phyloP scores from a whole-genome alignment of 164 flowering plant genomes.

The Aristolochia contorta region DNA sequence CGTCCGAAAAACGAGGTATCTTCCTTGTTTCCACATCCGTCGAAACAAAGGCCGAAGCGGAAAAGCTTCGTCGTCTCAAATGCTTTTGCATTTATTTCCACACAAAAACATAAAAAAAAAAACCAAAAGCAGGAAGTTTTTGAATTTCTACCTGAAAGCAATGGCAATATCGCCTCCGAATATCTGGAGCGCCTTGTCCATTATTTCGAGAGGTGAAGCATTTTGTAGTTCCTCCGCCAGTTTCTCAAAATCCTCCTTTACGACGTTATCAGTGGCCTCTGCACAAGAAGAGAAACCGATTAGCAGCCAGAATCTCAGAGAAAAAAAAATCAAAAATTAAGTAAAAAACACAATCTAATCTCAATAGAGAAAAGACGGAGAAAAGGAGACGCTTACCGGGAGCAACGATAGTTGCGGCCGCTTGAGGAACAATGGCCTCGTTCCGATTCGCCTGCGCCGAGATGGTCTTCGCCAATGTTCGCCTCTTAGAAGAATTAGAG shows the following conservation, averaged over 20 bases:
- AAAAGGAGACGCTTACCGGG: conserved; percentile 30
- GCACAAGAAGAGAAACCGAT: conserved; percentile 3
- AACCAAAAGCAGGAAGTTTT: neutral
- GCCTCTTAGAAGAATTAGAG: conserved; percentile 24
- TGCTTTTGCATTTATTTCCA: too few species aligned
- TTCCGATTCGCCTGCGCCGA: conserved; percentile 48
- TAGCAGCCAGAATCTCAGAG: neutral
- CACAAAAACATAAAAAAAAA: neutral
- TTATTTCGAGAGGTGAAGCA: conserved; percentile 87
- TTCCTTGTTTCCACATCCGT: too few species aligned
- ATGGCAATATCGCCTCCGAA: conserved; percentile 84
- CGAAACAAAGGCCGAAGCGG: too few species aligned
- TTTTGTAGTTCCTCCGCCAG: conserved; percentile 50
- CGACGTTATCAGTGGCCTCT: conserved; percentile 34
- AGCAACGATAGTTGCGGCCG: conserved; percentile 42
- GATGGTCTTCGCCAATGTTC: conserved; percentile 24
- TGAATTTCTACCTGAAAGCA: conserved; percentile 65
- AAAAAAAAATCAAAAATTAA: neutral
- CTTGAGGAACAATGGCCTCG: conserved; percentile 42
- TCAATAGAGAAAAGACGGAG: neutral
- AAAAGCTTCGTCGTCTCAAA: too few species aligned
- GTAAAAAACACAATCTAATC: too few species aligned
- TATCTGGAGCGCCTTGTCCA: conserved; percentile 67
- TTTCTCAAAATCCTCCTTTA: conserved; percentile 40
- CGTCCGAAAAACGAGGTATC: too few species aligned